phyloP scores from a whole-genome alignment of 768 basidiomycete genomes.

The Serpula lacrymans region DNA sequence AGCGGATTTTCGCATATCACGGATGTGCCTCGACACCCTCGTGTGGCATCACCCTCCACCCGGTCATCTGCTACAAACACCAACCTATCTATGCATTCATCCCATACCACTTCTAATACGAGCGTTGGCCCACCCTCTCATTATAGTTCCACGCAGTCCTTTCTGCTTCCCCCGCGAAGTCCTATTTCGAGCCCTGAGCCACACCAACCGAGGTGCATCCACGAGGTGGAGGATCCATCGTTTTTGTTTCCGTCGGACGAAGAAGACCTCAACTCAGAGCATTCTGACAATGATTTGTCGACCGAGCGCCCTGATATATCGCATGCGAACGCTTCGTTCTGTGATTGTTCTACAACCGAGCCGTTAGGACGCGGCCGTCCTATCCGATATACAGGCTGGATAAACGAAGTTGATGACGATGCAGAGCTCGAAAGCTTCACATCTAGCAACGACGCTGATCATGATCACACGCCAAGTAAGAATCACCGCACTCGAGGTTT shows the following conservation, averaged over 20 bases:
- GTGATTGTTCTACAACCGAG: not conserved
- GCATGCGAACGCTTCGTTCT: not conserved
- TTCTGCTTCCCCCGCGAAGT: conserved; percentile 16
- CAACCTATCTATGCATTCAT: conserved; percentile 26
- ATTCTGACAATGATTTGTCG: not conserved
- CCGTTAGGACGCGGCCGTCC: conserved; percentile 15
- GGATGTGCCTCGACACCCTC: conserved; percentile 28
- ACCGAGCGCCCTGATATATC: not conserved
- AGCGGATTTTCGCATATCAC: conserved; percentile 20
- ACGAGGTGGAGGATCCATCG: conserved; percentile 44
- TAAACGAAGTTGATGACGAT: conserved; percentile 50
- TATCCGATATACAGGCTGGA: conserved; percentile 53
- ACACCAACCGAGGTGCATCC: conserved; percentile 44
- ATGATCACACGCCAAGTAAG: not conserved
- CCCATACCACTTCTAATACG: conserved; percentile 18
- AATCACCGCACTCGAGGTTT: not conserved
- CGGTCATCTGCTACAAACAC: conserved; percentile 35
- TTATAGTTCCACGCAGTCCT: conserved; percentile 21
- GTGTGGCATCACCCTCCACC: conserved; percentile 27
- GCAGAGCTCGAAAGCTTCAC: conserved; percentile 51
- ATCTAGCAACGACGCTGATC: conserved; percentile 16
- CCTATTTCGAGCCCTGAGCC: conserved; percentile 9
- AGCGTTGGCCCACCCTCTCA: conserved; percentile 8
- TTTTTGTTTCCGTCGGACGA: conserved; percentile 7
- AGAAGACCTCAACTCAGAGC: too few relatives aligned